Percentiles rank a stretch among this genome's conserved stretches.
Conservation (phyloP, 805 yeast species). For the Kodamaea restingae region DNA sequence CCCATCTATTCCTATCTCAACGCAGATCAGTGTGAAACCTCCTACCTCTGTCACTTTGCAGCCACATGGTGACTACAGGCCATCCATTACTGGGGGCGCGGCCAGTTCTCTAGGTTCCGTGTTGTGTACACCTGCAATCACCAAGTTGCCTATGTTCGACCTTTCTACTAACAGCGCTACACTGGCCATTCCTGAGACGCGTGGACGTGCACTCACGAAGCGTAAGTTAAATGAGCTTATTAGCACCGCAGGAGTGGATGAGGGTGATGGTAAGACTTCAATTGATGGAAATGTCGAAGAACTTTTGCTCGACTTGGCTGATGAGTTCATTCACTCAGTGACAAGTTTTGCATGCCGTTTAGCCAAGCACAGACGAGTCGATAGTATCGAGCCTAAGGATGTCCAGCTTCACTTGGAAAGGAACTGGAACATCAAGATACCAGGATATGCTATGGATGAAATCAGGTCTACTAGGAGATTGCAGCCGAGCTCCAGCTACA, state of each 20-base stretch:
- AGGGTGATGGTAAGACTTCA: conserved; percentile 84
- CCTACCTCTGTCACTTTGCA: conserved; percentile 63
- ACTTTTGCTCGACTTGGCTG: conserved; percentile 84
- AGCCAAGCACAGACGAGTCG: conserved; percentile 91
- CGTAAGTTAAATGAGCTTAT: conserved; percentile 87
- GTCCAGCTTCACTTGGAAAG: conserved; percentile 87
- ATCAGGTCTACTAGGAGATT: conserved; percentile 73
- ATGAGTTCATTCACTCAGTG: conserved; percentile 88
- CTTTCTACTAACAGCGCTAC: conserved; percentile 36
- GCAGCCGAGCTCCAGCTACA: conserved; percentile 59
- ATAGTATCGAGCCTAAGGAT: conserved; percentile 81
- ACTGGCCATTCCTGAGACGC: conserved; percentile 45
- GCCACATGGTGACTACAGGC: conserved; percentile 54
- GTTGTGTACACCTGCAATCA: conserved; percentile 69
- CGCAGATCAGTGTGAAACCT: conserved; percentile 59
- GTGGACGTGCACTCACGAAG: conserved; percentile 81
- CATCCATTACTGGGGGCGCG: conserved; percentile 80
- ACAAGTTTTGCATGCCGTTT: conserved; percentile 90
- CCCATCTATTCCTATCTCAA: conserved; percentile 71
- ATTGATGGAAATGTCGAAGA: conserved; percentile 97
- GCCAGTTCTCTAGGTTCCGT: conserved; percentile 64
- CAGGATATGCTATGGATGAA: conserved; percentile 91
- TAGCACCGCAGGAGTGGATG: conserved; percentile 74
- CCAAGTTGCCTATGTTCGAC: conserved; percentile 78
- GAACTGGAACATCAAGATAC: conserved; percentile 92